These are phyloP conservation scores for Primulina huaijiensis DNA, from an alignment of 257 asterid genomes.

Conservation along the genomic window DNA sequence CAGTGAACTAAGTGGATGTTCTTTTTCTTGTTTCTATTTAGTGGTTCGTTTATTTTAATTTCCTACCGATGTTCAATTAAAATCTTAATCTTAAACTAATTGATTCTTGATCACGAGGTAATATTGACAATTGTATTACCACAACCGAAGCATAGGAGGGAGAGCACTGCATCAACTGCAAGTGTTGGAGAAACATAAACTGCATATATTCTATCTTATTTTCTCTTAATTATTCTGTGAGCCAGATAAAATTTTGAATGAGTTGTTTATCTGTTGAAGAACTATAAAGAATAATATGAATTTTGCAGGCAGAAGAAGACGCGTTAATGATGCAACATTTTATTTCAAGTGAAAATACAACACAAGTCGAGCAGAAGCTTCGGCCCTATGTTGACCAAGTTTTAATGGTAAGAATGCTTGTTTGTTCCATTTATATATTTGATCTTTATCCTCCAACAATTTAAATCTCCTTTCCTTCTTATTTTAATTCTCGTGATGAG, in stretches of 20 bases:
- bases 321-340: slow-evolving; percentile 82
- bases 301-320: slow-evolving; percentile 91
- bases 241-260: slow-evolving; percentile 5
- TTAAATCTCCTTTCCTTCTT: slow-evolving; percentile 2
- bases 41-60: not conserved
- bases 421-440: slow-evolving; percentile 10
- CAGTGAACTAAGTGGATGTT: not conserved
- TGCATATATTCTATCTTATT: not conserved
- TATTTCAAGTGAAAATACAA: slow-evolving; percentile 52
- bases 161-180: slow-evolving; percentile 2
- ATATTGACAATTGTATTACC: slow-evolving; percentile 4
- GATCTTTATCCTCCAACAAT: slow-evolving; percentile 12
- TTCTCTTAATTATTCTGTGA: not conserved
- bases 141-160: slow-evolving; percentile 11
- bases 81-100: not conserved
- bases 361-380: slow-evolving; percentile 63
- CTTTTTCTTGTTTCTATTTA: not conserved
- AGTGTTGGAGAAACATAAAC: no score
- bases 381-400: slow-evolving; percentile 64
- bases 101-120: slow-evolving; percentile 2
- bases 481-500: not conserved
- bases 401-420: slow-evolving; percentile 50
- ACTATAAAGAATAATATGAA: slow-evolving; percentile 12
- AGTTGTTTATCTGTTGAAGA: slow-evolving; percentile 14
- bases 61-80: not conserved